Conservation (phyloP, 805 yeast genomes). For the Grigorovia humatica region DNA sequence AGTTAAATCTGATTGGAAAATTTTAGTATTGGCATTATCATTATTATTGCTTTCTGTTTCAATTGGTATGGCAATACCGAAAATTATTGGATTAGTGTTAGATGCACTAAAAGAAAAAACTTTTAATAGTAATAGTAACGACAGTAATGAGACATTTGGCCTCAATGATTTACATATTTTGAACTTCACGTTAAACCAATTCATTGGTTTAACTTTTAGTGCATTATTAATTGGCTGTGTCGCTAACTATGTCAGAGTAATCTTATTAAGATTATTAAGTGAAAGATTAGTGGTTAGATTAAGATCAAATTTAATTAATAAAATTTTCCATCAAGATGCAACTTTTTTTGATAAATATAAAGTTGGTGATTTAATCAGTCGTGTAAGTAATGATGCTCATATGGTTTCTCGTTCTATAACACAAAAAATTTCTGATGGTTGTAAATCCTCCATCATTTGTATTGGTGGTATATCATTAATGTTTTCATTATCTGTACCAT, state of each 20-base stretch:
- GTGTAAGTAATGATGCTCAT: constrained; percentile 83
- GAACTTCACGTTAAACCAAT: constrained; percentile 21
- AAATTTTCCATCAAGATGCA: constrained; percentile 77
- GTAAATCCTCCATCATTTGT: constrained; percentile 72
- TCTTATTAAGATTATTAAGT: constrained; percentile 47
- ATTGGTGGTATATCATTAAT: constrained; percentile 82
- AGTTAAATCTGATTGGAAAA: constrained; percentile 37
- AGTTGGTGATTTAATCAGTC: constrained; percentile 86
- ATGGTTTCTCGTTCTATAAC: constrained; percentile 82
- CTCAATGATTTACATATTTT: constrained; percentile 1
- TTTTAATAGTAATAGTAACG: too few relatives aligned
- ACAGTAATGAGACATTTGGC: too few relatives aligned
- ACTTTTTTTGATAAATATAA: constrained; percentile 90
- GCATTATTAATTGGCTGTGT: constrained; percentile 55
- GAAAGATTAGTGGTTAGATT: constrained; percentile 80
- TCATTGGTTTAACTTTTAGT: constrained; percentile 47
- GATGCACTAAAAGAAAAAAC: constrained; percentile 32
- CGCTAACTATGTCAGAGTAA: constrained; percentile 65
- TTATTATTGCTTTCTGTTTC: constrained; percentile 39
- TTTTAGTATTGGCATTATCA: constrained; percentile 34
- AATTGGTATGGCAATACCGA: constrained; percentile 44
- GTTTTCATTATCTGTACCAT: constrained; percentile 72
- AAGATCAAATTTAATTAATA: constrained; percentile 66
- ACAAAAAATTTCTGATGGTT: constrained; percentile 86
- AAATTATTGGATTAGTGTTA: constrained; percentile 44